phyloP scores from a whole-genome alignment of 371 early-diverging fungal genomes.

The Parasitella parasitica region DNA sequence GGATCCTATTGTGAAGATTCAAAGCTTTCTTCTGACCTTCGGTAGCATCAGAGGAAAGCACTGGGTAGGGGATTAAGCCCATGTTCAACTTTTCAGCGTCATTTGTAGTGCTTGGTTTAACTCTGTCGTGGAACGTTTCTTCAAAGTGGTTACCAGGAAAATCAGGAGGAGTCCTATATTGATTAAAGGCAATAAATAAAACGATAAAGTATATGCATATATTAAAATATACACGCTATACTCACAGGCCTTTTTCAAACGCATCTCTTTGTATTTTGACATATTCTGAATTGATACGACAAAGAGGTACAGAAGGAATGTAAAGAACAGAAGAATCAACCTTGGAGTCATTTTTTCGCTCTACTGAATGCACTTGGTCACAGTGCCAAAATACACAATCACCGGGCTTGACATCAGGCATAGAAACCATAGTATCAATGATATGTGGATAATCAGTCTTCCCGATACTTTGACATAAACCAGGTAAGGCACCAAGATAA shows the following conservation, averaged over 20 bases:
- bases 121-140: slow-evolving; percentile 26
- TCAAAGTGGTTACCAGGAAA: slow-evolving; percentile 45
- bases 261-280: slow-evolving; percentile 25
- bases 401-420: slow-evolving; percentile 36
- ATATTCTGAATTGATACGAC: slow-evolving; percentile 32
- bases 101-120: slow-evolving; percentile 15
- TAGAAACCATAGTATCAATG: slow-evolving; percentile 34
- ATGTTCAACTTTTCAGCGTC: slow-evolving; percentile 23
- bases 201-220: background rate
- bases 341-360: slow-evolving; percentile 26
- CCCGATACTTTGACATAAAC: slow-evolving; percentile 34
- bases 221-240: background rate
- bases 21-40: slow-evolving; percentile 32
- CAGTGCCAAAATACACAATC: slow-evolving; percentile 30
- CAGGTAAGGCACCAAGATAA: slow-evolving; percentile 40
- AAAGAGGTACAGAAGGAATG: slow-evolving; percentile 40
- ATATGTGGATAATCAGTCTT: slow-evolving; percentile 34
- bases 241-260: slow-evolving; percentile 34
- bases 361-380: slow-evolving; percentile 44
- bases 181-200: background rate
- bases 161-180: slow-evolving; percentile 36
- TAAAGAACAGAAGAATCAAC: slow-evolving; percentile 42
- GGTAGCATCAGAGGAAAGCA: slow-evolving; percentile 9
- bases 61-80: slow-evolving; percentile 24
- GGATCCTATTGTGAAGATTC: slow-evolving; percentile 10